phyloP scores from a whole-genome alignment of 2,329 filamentous ascomycete species.

The Phyllosticta citriasiana region DNA sequence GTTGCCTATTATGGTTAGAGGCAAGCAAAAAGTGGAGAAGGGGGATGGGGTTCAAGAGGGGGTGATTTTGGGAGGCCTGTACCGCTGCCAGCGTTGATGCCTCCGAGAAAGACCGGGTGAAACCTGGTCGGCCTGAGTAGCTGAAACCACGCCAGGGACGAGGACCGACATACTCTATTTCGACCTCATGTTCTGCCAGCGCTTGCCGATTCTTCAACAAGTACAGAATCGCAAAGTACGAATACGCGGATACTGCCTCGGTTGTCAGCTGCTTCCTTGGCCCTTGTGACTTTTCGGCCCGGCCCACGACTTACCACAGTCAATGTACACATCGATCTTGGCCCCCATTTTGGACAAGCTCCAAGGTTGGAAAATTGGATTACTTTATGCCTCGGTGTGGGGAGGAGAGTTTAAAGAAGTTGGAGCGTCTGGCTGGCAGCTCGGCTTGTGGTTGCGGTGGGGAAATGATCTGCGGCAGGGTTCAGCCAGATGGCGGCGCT shows the following conservation, averaged over 20 bases:
- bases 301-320: constrained; percentile 45
- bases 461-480: background rate
- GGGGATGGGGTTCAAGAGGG: background rate
- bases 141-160: background rate
- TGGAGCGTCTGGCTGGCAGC: background rate
- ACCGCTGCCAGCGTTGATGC: constrained; percentile 35
- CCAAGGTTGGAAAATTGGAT: background rate
- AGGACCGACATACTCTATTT: constrained; percentile 50
- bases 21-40: background rate
- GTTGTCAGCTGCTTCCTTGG: background rate
- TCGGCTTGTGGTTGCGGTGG: background rate
- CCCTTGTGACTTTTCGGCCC: background rate
- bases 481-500: background rate
- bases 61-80: constrained; percentile 10
- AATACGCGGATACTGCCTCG: constrained; percentile 52
- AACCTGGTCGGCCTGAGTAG: constrained; percentile 38
- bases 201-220: constrained; percentile 46
- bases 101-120: constrained; percentile 58
- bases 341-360: constrained; percentile 40
- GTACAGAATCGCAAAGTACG: constrained; percentile 45
- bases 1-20: constrained; percentile 44
- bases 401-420: background rate
- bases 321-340: constrained; percentile 56
- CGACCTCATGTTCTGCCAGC: constrained; percentile 49
- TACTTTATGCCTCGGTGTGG: background rate